phyloP scores from a whole-genome alignment of 2,329 filamentous ascomycete genomes.

The Pyricularia pennisetigena region DNA sequence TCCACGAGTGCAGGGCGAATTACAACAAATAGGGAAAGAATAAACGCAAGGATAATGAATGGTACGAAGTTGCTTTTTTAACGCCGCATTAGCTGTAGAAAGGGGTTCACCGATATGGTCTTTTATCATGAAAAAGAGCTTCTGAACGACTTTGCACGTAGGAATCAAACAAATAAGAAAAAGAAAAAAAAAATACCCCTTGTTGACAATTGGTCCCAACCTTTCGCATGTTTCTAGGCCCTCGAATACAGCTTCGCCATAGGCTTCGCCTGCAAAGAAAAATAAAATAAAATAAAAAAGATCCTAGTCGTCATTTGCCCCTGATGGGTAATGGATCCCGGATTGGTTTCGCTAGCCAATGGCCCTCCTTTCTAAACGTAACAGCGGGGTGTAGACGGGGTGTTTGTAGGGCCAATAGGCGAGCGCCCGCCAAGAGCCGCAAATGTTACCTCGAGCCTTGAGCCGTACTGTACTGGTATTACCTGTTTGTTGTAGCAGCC shows the following conservation, averaged over 20 bases:
- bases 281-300: neutral
- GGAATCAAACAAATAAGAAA: too few species aligned
- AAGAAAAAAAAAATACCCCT: neutral
- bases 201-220: neutral
- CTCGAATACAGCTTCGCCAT: neutral
- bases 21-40: neutral
- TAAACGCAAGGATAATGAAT: neutral
- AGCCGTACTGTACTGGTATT: too few species aligned
- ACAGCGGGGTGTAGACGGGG: neutral
- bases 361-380: neutral
- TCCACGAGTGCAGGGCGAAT: neutral
- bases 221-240: neutral
- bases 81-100: neutral
- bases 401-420: neutral
- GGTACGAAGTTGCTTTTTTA: neutral
- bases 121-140: neutral
- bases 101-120: neutral
- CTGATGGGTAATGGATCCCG: neutral
- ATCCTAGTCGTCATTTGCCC: neutral
- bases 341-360: neutral
- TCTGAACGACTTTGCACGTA: neutral
- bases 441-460: neutral
- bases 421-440: neutral
- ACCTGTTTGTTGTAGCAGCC: neutral
- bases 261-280: neutral